These are phyloP conservation scores for Karstenula rhodostoma DNA, from an alignment of 2,329 filamentous ascomycete species.

Conservation along the genomic window DNA sequence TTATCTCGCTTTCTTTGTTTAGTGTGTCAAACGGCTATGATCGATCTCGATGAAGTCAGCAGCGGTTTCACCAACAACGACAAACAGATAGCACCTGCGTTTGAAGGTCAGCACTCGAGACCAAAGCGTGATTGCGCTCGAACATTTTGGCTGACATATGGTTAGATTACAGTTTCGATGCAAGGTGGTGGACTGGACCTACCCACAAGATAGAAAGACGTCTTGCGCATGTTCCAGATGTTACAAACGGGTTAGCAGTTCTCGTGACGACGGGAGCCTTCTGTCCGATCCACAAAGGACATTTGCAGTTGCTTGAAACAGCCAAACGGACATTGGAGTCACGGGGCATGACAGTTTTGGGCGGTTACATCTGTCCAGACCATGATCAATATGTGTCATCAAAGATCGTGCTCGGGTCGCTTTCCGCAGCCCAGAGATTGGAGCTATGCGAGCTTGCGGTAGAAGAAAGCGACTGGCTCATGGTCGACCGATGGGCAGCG, in stretches of 20 bases:
- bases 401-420: not conserved
- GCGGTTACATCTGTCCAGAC: constrained; percentile 6
- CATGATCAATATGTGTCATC: constrained; percentile 5
- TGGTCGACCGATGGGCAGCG: constrained; percentile 8
- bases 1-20: too few relatives aligned
- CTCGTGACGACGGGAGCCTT: constrained; percentile 1
- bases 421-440: not conserved
- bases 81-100: not conserved
- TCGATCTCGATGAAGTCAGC: not conserved
- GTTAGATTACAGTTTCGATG: not conserved
- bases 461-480: constrained; percentile 1
- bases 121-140: not conserved
- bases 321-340: not conserved
- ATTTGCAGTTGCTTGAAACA: constrained; percentile 5
- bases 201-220: constrained; percentile 1
- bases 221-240: not conserved
- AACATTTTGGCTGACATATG: not conserved
- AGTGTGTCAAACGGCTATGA: too few relatives aligned
- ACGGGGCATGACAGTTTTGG: constrained; percentile 2
- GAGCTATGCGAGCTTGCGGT: constrained; percentile 6
- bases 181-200: constrained; percentile 2
- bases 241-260: not conserved
- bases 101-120: not conserved
- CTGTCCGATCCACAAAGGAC: constrained; percentile 3
- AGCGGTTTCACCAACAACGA: not conserved